Evolutionary conservation across 306 rosid species (phyloP), one percentile per base, ranked within the genome.

Genomic region (Cucumis melo): DNA sequence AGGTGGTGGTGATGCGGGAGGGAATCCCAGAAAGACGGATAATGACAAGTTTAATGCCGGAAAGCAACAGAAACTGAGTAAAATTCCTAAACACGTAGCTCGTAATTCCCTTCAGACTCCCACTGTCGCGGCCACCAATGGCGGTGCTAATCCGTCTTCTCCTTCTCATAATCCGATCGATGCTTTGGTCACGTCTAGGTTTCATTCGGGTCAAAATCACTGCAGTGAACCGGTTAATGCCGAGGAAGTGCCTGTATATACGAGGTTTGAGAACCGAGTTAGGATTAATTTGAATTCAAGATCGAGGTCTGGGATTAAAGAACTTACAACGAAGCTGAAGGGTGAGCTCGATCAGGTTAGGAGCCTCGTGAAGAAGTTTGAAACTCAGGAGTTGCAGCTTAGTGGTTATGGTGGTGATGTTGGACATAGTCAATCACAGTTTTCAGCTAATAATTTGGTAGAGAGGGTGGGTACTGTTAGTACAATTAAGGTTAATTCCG

Each of bases 271-370:
- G 16, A 74, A 82, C 74, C 80, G 83, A 32, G 87, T 87, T 32
- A 81, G 81, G 80, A 81, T 87, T 44, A 36, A 83, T 74, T 62
- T 86, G 81, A 46, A 73, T 74, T 80, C 77, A 42, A 42, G 62
- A 46, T 81, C 80, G 60, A 87, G 80, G 81, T 48, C 73, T 65
- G 85, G 78, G 5, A 53, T 78, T 17, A 76, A 77, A 66, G 90
- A 87, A 66, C 82, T 89, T 15, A 82, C 84, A 67, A 76, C 81
- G 85, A 91, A 87, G 86, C 86, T 93, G 76, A 85, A 83, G 70
- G 63, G 63, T 36, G 98, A 93, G 88, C 97, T 93, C 65, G 89
- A 81, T 29, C 80, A 74, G 29, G 97, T 93, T 27, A 87, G 97
- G 82, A 75, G 80, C 81, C 78, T 91, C 83, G 90, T 85, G 80